A percentile compares a stretch with the other conserved stretches of the same genome.
These are phyloP conservation scores for Coniochaeta pulveracea DNA, from an alignment of 2,329 filamentous ascomycete species.

Conservation along the genomic window DNA sequence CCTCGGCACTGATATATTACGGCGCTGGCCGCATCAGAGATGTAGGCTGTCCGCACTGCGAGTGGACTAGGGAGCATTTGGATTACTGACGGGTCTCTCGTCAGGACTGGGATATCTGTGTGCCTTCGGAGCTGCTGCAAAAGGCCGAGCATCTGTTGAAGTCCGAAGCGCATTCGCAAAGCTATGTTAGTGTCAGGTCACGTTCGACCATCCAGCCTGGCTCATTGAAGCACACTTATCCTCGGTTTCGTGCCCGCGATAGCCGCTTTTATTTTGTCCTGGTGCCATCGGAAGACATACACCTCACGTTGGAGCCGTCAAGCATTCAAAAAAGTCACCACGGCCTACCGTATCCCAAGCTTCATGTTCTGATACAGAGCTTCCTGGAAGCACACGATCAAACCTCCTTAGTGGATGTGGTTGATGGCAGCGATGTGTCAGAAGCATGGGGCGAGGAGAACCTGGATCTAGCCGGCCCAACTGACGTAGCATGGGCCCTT, in stretches of 20 bases:
- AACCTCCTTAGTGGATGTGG: not conserved
- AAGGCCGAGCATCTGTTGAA: slow-evolving; percentile 1
- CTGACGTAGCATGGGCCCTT: slow-evolving; percentile 1
- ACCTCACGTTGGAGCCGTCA: not conserved
- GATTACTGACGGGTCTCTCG: not conserved
- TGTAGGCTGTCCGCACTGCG: not conserved
- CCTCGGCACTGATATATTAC: slow-evolving; percentile 2
- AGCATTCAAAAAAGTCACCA: not conserved
- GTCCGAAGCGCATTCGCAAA: not conserved
- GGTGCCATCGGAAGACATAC: not conserved
- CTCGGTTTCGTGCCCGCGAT: not conserved
- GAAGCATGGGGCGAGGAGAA: slow-evolving; percentile 1
- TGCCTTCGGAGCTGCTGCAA: not conserved
- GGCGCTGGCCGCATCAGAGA: slow-evolving; percentile 2
- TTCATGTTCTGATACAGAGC: slow-evolving; percentile 2
- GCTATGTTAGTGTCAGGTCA: not conserved
- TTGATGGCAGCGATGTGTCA: slow-evolving; percentile 1
- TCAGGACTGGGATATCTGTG: slow-evolving; percentile 2
- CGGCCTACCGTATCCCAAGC: slow-evolving; percentile 2
- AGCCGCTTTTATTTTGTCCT: not conserved
- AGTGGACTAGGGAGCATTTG: not conserved
- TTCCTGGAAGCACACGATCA: not conserved
- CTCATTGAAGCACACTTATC: not conserved
- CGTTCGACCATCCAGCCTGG: not conserved
- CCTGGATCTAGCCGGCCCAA: not conserved